Evolutionary conservation across 2,329 filamentous ascomycete species (phyloP).

Genomic region (Lasiodiplodia hormozganensis): DNA sequence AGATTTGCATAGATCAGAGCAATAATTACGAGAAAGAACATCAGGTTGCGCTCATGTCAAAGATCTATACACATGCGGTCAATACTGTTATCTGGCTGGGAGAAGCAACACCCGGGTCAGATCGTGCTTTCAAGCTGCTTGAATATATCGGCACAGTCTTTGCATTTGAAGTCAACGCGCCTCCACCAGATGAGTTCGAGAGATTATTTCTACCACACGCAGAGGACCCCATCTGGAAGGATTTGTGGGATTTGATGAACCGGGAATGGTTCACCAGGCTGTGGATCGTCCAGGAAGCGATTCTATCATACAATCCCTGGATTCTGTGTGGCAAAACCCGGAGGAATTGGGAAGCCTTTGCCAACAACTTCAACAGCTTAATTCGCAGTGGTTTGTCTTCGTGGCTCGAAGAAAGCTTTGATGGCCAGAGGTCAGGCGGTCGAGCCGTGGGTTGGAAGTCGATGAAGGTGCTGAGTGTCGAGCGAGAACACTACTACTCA

Average conservation of each 20-base stretch:
- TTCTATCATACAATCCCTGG: conserved; percentile 34
- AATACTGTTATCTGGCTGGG: conserved; percentile 41
- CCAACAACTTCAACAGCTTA: conserved; percentile 34
- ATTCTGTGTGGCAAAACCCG: conserved; percentile 34
- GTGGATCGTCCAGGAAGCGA: conserved; percentile 39
- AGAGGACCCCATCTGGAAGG: conserved; percentile 33
- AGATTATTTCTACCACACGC: conserved; percentile 33
- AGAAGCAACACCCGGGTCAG: conserved; percentile 32
- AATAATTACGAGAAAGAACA: conserved; percentile 35
- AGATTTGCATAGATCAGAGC: conserved; percentile 36
- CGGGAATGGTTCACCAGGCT: conserved; percentile 36
- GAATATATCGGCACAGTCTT: conserved; percentile 30
- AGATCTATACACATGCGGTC: conserved; percentile 37
- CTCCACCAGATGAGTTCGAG: conserved; percentile 34
- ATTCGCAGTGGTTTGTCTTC: conserved; percentile 30
- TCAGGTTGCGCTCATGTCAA: conserved; percentile 38
- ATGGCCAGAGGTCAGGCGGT: neutral
- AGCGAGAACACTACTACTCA: conserved; percentile 28
- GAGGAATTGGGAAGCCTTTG: conserved; percentile 36
- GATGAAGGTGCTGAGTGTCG: conserved; percentile 31
- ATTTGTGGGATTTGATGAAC: conserved; percentile 34
- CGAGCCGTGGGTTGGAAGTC: neutral
- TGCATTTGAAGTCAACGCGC: conserved; percentile 32
- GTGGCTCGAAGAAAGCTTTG: conserved; percentile 30
- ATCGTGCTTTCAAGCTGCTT: conserved; percentile 34